Percentiles rank a stretch among this genome's conserved stretches.
Evolutionary conservation across 1,284 basidiomycete genomes (phyloP).

Genomic region (Tilletia setariae): DNA sequence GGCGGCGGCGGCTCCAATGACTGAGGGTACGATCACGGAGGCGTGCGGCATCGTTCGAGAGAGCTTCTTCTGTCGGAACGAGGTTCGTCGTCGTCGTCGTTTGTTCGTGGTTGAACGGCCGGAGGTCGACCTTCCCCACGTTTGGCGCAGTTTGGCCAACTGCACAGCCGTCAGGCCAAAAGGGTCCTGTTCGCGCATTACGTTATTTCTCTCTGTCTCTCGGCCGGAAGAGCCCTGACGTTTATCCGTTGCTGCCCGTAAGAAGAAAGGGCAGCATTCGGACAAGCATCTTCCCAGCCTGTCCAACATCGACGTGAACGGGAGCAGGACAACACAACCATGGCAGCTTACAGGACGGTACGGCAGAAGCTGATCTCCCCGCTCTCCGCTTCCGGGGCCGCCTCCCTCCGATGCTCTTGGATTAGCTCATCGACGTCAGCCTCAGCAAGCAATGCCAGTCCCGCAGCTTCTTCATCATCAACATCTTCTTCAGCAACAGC

Average conservation of each 20-base stretch:
- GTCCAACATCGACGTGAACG: neutral
- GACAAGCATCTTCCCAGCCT: neutral
- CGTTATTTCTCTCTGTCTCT: too few species aligned
- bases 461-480: neutral
- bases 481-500: neutral
- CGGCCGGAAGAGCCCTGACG: too few species aligned
- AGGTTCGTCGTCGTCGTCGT: neutral
- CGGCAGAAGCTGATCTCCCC: neutral
- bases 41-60: conserved; percentile 34
- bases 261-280: neutral
- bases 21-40: conserved; percentile 35
- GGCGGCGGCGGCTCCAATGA: conserved; percentile 32
- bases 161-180: too few species aligned
- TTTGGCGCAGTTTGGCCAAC: too few species aligned
- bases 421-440: neutral
- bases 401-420: neutral
- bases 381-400: neutral
- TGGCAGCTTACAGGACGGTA: neutral
- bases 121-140: neutral
- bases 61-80: neutral
- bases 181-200: too few species aligned
- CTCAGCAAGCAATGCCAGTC: neutral
- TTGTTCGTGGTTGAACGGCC: neutral
- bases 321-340: neutral
- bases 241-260: too few species aligned